Base-by-base conservation (phyloP, 345 rosid genomes). In the Geranium brycei region DNA sequence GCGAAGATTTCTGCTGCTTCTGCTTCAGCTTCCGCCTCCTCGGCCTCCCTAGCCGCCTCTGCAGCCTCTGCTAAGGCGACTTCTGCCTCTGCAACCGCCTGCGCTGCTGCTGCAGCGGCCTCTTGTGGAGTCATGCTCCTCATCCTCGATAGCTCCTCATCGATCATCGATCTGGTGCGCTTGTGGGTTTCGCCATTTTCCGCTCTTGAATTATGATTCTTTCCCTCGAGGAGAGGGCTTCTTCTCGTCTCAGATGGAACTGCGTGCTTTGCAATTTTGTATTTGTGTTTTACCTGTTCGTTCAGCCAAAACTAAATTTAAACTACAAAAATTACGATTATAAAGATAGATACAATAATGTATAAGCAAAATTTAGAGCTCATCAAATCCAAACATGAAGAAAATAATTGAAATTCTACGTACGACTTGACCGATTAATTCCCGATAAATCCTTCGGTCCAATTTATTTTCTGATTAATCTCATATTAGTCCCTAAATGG, bases 1-100 rank as follows among this genome's bases (percentile, higher is more conserved):
- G 90, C 87, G 70, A 84, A 81, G 63, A 84, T 72, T 71, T 81
- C 83, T 32, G 95, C 88, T 47, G 95, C 97, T 74, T 86, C 96
- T 1, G 96, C 96, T 83, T 87, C 91, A 4, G 88, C 95, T 79
- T 90, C 97, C 64, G 91, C 95, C 62, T 71, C 80, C 51, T 81
- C 97, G 38, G 97, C 97, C 71, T 85, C 87, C 78, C 83, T 81
- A 66, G 91, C 92, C 62, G 91, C 95, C 77, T 73, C 79, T 79
- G 81, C 95, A 72, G 97, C 97, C 79, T 87, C 97, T 41, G 91
- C 80, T 53, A 84, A 81, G 5, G 97, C 95, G 64, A 75, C 79
- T 69, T 87, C 97, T 23, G 97, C 97, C 72, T 86, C 97, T 67
- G 88, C 92, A 69, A 90, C 82, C 69, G 95, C 92, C 73, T 69